These are phyloP conservation scores for Cyamopsis tetragonoloba DNA, from an alignment of 306 rosid species.

Conservation along the genomic window DNA sequence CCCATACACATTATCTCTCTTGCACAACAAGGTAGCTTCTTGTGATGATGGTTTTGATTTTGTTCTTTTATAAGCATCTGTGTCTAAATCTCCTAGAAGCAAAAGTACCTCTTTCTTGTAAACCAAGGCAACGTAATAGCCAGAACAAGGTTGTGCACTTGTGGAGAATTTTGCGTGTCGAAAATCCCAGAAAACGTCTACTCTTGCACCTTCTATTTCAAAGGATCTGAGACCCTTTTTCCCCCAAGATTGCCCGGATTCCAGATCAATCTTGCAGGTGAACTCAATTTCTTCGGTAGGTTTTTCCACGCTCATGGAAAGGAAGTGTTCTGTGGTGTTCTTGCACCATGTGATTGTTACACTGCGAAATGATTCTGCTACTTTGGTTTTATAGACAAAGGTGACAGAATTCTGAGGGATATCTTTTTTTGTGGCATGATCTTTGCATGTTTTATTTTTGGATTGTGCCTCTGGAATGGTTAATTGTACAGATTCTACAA, in stretches of 20 bases:
- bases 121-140: conserved; percentile 61
- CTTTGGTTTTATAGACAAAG: conserved; percentile 41
- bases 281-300: conserved; percentile 21
- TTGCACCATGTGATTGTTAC: conserved; percentile 52
- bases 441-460: conserved; percentile 2
- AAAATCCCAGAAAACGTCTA: conserved; percentile 64
- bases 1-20: conserved; percentile 55
- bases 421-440: background rate
- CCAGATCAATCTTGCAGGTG: conserved; percentile 52
- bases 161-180: conserved; percentile 40
- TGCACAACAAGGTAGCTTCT: conserved; percentile 47
- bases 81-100: conserved; percentile 49
- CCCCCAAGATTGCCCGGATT: conserved; percentile 48
- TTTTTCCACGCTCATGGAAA: conserved; percentile 38
- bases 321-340: conserved; percentile 31
- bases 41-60: conserved; percentile 46
- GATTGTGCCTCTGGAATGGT: conserved; percentile 25
- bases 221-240: conserved; percentile 62
- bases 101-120: conserved; percentile 45
- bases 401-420: conserved; percentile 26
- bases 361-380: conserved; percentile 25
- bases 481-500: conserved; percentile 24
- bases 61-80: conserved; percentile 48
- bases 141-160: conserved; percentile 41
- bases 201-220: conserved; percentile 41